A percentile compares a stretch with the other conserved stretches of the same genome.
phyloP scores from a whole-genome alignment of 2,329 filamentous ascomycete species.

The Lasiodiplodia theobromae region DNA sequence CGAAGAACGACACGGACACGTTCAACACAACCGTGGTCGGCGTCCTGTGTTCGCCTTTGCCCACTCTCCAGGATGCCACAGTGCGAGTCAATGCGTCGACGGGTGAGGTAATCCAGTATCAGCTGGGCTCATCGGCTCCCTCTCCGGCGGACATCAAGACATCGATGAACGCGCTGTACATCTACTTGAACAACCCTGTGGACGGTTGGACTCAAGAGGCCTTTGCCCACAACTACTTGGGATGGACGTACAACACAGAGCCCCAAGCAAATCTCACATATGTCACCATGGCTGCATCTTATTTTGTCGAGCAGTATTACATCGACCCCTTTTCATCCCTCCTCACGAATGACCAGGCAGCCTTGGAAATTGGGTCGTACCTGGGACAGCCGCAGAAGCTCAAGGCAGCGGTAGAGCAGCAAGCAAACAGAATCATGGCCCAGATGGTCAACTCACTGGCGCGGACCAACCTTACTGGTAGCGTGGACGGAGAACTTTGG shows the following conservation, averaged over 20 bases:
- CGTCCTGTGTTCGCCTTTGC: constrained; percentile 14
- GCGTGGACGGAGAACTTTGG: constrained; percentile 3
- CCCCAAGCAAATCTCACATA: constrained; percentile 13
- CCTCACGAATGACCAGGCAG: constrained; percentile 8
- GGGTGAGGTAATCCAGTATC: constrained; percentile 8
- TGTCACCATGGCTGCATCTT: background rate
- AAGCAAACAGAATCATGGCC: constrained; percentile 15
- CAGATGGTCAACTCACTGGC: constrained; percentile 18
- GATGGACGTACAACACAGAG: background rate
- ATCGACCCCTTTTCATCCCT: constrained; percentile 16
- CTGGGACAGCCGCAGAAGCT: background rate
- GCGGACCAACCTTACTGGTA: background rate
- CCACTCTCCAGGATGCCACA: constrained; percentile 3
- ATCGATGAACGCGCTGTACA: constrained; percentile 12
- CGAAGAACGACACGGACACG: background rate
- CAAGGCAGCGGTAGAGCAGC: background rate
- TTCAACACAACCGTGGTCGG: constrained; percentile 18
- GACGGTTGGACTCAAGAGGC: constrained; percentile 16
- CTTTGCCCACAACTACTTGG: constrained; percentile 6
- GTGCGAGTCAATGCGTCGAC: constrained; percentile 14
- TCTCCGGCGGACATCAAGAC: constrained; percentile 10
- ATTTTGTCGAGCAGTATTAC: background rate
- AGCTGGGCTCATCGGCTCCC: background rate
- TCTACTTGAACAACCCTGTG: constrained; percentile 26
- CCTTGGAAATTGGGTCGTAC: background rate